Base-by-base conservation (phyloP, 371 early-diverging fungal species). In the Syncephalastrum contaminatum region DNA sequence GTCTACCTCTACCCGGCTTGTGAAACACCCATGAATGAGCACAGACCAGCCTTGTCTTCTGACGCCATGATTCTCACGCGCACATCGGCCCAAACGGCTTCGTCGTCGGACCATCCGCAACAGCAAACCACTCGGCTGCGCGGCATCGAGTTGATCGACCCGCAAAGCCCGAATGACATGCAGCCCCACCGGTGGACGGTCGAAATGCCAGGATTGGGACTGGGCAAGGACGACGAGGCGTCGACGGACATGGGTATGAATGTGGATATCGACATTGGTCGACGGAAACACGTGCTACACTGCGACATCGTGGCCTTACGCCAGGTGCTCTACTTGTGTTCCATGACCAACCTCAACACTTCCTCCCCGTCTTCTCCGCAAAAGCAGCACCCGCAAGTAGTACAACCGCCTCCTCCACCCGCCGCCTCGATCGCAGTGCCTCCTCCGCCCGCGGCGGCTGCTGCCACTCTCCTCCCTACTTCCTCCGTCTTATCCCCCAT, bases 221-320 rank as follows among this genome's bases (percentile, higher is more conserved):
- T 64, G 10, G 62, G 45, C 4, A 48, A 47, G 6, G 62, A 66
- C 22, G 59, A 66, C 21, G 54, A 55, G 52, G 45, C 51, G 7
- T 53, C 62, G 7, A 64, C 69, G 1, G 64, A 69, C 14, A 59
- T 58, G 18, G 45, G 59, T 8, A 55, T 67, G 2, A 73, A 77
- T 24, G 62, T 70, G 5, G 67, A 77, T 47, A 67, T 73, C n/a
- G 55, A 50, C 15, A 54, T 77, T 27, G 62, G 70, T 13, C 56
- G 65, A 10, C 56, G 59, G 15, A 64, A 67, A 14, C 74, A 70
- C 0, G 24, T 77, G 0, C 14, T 73, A 0, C 58, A 67, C 20
- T 66, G 67, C 0, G 74, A 73, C 27, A 54, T 54, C 1, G 59
- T 77, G 19, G 64, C 68, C n/a, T 25, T 77, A 15, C 67, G 73